A percentile compares a stretch with the other conserved stretches of the same genome.
Evolutionary conservation across 1,284 basidiomycete genomes (phyloP).

Genomic region (Lentinula novae-zelandiae): DNA sequence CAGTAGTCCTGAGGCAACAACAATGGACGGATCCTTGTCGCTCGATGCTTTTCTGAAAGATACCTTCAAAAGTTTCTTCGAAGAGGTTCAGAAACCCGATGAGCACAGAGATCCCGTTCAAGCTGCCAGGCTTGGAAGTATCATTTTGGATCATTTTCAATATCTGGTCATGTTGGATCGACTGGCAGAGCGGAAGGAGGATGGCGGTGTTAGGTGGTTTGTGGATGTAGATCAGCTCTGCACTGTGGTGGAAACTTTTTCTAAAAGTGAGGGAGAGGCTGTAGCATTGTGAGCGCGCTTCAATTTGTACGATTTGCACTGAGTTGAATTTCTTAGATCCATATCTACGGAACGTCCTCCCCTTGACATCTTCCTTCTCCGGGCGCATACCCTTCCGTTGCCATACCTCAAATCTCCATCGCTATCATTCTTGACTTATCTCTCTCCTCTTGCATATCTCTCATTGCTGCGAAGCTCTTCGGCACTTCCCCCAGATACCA

Average conservation of each 20-base stretch:
- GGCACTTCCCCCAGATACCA: constrained; percentile 19
- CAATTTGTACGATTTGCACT: background rate
- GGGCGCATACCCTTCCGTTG: constrained; percentile 62
- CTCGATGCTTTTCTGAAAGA: constrained; percentile 60
- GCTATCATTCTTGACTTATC: constrained; percentile 65
- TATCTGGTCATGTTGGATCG: constrained; percentile 71
- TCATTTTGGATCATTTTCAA: constrained; percentile 52
- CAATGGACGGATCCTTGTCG: constrained; percentile 47
- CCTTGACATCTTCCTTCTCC: constrained; percentile 64
- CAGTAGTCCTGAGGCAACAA: constrained; percentile 34
- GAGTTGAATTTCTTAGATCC: constrained; percentile 25
- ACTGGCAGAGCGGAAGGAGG: constrained; percentile 54
- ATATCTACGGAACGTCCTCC: constrained; percentile 38
- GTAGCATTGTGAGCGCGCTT: constrained; percentile 46
- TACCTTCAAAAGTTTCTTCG: constrained; percentile 51
- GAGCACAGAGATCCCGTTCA: constrained; percentile 45
- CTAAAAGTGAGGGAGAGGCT: constrained; percentile 48
- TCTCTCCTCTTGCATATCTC: constrained; percentile 68
- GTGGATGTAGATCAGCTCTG: constrained; percentile 55
- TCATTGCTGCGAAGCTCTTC: constrained; percentile 42
- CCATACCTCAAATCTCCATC: constrained; percentile 65
- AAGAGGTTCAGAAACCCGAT: constrained; percentile 57
- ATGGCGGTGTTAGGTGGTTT: constrained; percentile 72
- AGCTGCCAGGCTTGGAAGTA: constrained; percentile 42
- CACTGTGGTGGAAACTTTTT: constrained; percentile 44